A percentile compares a stretch with the other conserved stretches of the same genome.
These are phyloP conservation scores for Pilasporangium apinafurcum DNA, from an alignment of 352 stramenopile species.

Conservation along the genomic window DNA sequence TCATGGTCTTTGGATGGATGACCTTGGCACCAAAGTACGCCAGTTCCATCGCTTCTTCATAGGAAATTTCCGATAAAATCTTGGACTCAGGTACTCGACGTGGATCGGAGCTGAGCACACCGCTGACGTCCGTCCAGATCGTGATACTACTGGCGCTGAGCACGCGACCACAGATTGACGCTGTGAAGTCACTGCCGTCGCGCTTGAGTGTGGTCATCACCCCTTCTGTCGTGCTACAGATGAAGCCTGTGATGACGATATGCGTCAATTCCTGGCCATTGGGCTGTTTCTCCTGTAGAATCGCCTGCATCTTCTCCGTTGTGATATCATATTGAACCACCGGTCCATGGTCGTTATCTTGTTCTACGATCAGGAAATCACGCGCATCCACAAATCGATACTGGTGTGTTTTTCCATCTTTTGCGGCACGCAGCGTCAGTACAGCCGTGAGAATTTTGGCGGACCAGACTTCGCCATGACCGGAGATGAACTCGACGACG, in stretches of 20 bases:
- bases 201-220: conserved; percentile 96
- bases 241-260: conserved; percentile 96
- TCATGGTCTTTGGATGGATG: conserved; percentile 97
- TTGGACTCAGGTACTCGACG: conserved; percentile 90
- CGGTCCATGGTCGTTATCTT: conserved; percentile 68
- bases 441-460: conserved; percentile 88
- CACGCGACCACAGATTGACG: conserved; percentile 94
- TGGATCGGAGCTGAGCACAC: conserved; percentile 93
- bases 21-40: conserved; percentile 98
- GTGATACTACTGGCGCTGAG: conserved; percentile 88
- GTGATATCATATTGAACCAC: conserved; percentile 77
- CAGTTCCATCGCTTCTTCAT: conserved; percentile 98
- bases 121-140: conserved; percentile 98
- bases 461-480: conserved; percentile 95
- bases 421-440: conserved; percentile 33
- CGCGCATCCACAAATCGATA: conserved; percentile 93
- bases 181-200: conserved; percentile 96
- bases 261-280: conserved; percentile 42
- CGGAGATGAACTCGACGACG: conserved; percentile 91
- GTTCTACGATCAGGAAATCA: conserved; percentile 80
- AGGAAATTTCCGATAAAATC: conserved; percentile 90
- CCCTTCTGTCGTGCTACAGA: conserved; percentile 92
- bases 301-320: conserved; percentile 51
- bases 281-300: conserved; percentile 31
- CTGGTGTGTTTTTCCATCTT: conserved; percentile 38